Evolutionary conservation across 768 basidiomycete genomes (phyloP), one percentile per base, ranked within the genome.

Genomic region (Mycena floridula): DNA sequence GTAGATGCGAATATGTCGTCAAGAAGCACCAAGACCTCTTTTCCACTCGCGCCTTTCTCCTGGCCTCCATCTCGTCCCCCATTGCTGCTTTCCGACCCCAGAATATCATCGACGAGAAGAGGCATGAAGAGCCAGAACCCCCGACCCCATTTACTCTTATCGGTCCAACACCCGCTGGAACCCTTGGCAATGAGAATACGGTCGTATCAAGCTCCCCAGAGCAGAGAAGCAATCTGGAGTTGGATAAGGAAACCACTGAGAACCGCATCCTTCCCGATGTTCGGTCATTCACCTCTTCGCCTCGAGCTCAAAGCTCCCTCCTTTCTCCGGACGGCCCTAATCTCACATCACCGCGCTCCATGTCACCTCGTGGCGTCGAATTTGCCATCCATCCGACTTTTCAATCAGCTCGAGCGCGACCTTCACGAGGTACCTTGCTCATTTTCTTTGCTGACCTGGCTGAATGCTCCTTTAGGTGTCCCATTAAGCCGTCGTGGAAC

Each of bases 1-100:
- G 58, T 35, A 69, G 61, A 43, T 52, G 51, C 18, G 59, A 68
- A 41, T 73, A 68, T 50, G 59, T 70, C 42, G 54, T 69, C n/a
- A 59, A 52, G 26, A 55, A 47, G 23, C 48, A 42, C 9, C 43
- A 46, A 79, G 54, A 37, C 11, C 44, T 40, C 23, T 51, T 36
- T 5, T 45, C 49, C 18, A 63, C 54, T 16, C 59, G 59, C 7
- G 56, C 58, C 2, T 52, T 56, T 22, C 49, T 71, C 49, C 50
- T 65, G 26, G 52, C 58, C 26, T 54, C 58, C 18, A 68, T 68
- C 21, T 65, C 68, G 1, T 50, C 62, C 3, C 66, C 70, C 4
- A 53, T 59, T 20, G 51, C 47, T 38, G 24, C 46, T 46, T 42
- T 52, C 26, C 48, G 40, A 32, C 43, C 44, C 11, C 45, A 25